Evolutionary conservation across 2,329 filamentous ascomycete genomes (phyloP).

Genomic region (Cladobotryum mycophilum): DNA sequence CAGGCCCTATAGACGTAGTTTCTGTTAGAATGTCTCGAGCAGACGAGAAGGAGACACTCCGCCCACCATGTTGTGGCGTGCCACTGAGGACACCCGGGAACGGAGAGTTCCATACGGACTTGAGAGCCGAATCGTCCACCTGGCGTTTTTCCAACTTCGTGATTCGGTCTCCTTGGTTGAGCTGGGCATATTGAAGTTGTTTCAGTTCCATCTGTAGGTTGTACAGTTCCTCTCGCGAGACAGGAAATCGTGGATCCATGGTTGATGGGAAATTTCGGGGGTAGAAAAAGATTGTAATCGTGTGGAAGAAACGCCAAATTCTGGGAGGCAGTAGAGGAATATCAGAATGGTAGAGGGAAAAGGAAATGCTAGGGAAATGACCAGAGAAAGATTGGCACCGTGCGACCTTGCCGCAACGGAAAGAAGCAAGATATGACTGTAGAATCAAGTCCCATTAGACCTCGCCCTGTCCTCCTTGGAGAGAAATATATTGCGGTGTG

Average conservation of each 20-base stretch:
- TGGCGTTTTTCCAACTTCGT: constrained; percentile 59
- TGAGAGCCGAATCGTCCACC: constrained; percentile 61
- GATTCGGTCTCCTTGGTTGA: constrained; percentile 56
- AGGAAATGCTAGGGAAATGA: too few species aligned
- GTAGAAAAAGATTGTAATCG: background rate
- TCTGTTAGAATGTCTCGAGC: constrained; percentile 1
- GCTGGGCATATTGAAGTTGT: constrained; percentile 58
- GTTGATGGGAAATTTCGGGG: background rate
- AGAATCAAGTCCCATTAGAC: constrained; percentile 5
- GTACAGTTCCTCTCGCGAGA: constrained; percentile 59
- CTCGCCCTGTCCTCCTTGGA: background rate
- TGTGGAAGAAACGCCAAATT: background rate
- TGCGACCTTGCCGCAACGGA: background rate
- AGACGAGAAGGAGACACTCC: background rate
- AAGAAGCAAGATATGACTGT: background rate
- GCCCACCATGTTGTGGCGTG: constrained; percentile 79
- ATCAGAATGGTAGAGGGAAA: too few species aligned
- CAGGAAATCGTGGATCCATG: constrained; percentile 59
- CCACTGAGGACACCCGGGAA: constrained; percentile 81
- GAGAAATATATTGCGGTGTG: background rate
- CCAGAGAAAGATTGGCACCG: background rate
- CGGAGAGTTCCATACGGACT: constrained; percentile 89
- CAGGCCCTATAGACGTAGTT: constrained; percentile 51
- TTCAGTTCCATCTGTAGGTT: constrained; percentile 66
- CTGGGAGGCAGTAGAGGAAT: too few species aligned